phyloP scores from a whole-genome alignment of 257 asterid species.

The Solanum pimpinellifolium region DNA sequence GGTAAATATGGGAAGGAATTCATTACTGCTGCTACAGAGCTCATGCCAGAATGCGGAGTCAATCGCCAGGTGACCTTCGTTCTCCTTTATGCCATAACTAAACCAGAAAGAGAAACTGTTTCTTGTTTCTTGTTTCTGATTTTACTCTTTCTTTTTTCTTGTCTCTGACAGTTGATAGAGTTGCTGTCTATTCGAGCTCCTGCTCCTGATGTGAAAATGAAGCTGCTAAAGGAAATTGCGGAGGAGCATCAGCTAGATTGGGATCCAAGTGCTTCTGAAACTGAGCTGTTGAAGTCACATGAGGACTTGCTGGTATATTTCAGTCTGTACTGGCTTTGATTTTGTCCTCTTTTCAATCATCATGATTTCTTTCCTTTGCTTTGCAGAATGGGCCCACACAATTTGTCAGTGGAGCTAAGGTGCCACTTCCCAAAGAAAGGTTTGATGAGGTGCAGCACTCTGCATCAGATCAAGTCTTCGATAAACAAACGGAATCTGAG shows the following conservation, averaged over 20 bases:
- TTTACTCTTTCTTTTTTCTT: neutral
- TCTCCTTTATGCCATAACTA: neutral
- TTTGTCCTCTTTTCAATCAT: neutral
- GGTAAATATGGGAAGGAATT: constrained; percentile 91
- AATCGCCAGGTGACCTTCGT: constrained; percentile 68
- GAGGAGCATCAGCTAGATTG: constrained; percentile 88
- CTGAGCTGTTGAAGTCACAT: constrained; percentile 63
- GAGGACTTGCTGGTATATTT: constrained; percentile 75
- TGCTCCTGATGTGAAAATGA: constrained; percentile 76
- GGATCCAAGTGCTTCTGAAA: constrained; percentile 78
- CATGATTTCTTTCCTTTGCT: constrained; percentile 1
- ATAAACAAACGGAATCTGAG: constrained; percentile 47
- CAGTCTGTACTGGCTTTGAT: neutral
- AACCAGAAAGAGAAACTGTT: neutral
- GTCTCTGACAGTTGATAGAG: constrained; percentile 56
- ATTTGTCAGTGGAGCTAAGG: constrained; percentile 49
- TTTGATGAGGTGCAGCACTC: constrained; percentile 21
- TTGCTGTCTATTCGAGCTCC: constrained; percentile 86
- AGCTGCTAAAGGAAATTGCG: constrained; percentile 82
- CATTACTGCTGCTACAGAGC: constrained; percentile 79
- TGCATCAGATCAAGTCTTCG: constrained; percentile 24
- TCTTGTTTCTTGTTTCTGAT: neutral
- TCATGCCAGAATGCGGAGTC: constrained; percentile 94
- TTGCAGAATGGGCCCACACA: constrained; percentile 72
- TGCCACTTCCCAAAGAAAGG: constrained; percentile 58